Base-by-base conservation (phyloP, 768 basidiomycete species). In the Phaeotremella skinneri region DNA sequence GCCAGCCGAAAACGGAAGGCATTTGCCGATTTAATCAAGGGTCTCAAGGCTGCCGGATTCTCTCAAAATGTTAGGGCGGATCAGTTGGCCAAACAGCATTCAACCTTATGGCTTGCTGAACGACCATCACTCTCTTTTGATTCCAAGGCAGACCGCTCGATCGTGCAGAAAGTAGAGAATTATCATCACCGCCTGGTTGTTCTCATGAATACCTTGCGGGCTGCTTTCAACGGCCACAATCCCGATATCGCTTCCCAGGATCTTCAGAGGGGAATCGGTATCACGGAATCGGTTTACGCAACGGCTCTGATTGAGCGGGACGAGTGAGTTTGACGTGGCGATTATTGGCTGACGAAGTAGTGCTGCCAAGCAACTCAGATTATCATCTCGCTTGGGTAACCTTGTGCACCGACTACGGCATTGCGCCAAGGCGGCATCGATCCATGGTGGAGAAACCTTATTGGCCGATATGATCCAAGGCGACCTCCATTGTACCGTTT, bases 21-120 rank as follows among this genome's bases (percentile, higher is more conserved):
- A 0, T 91, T 87, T 84, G 86, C 87, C 26, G 92, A 98, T 72
- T 80, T 96, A 20, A 79, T 96, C 62, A 94, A 91, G 76, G 91
- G 92, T 70, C 79, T 96, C 53, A 89, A 89, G 73, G 82, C 83
- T 1, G 80, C 83, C 20, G 96, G 96, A 20, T 81, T 97, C 52
- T 80, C 90, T 0, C 76, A 80, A 39, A 87, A 83, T 52, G 78
- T 90, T 51, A 88, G 87, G 69, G 83, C 89, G 1, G 87, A 88
- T 23, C 72, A 86, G 25, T 80, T 90, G 2, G 79, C 77, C 21
- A 82, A 49, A n/a, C 77, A 78, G 61, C 64, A 70, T 29, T 70
- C 68, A 16, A 50, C 58, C 2, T 39, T 62, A 1, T 67, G 65
- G 59, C 58, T 76, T 9, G 58, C 63, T 42, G 54, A 63, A 50